Percentiles rank a stretch among this genome's conserved stretches.
These are phyloP conservation scores for Dorcoceras hygrometricum DNA, from an alignment of 257 asterid genomes.

Conservation along the genomic window DNA sequence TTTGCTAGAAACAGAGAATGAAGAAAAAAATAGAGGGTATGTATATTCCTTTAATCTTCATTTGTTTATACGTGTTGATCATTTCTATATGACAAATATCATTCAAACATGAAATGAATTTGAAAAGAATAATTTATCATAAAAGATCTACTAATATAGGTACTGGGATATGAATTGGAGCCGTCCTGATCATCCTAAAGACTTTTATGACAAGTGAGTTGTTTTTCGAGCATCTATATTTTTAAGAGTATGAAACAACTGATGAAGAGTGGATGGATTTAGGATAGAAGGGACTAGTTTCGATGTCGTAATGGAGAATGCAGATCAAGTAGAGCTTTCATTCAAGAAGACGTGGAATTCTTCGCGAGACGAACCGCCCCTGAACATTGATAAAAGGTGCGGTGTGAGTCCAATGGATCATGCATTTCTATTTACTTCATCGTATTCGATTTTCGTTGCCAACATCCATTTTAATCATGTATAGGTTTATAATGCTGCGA, in stretches of 20 bases:
- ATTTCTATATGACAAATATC: not conserved
- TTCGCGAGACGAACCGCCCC: conserved; percentile 39
- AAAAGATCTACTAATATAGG: conserved; percentile 30
- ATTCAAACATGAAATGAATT: not conserved
- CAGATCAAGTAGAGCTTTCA: conserved; percentile 69
- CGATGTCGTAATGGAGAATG: conserved; percentile 43
- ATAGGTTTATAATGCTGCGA: conserved; percentile 54
- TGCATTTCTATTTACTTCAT: not conserved
- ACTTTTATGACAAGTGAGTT: conserved; percentile 49
- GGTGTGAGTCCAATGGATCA: conserved; percentile 22
- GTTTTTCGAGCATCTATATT: not conserved
- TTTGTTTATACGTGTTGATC: not conserved
- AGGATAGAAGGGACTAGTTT: conserved; percentile 55
- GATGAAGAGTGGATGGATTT: conserved; percentile 7
- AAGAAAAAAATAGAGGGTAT: conserved; percentile 61
- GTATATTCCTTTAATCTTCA: not conserved
- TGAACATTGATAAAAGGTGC: conserved; percentile 90
- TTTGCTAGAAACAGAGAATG: conserved; percentile 42
- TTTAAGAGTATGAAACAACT: not conserved
- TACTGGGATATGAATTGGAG: conserved; percentile 90
- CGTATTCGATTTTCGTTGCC: not conserved
- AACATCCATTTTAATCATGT: not conserved
- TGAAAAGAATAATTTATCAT: not conserved
- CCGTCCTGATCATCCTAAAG: conserved; percentile 25
- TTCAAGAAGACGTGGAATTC: conserved; percentile 46